These are phyloP conservation scores for Eucalyptus curtisii DNA, from an alignment of 345 rosid species.

Conservation along the genomic window DNA sequence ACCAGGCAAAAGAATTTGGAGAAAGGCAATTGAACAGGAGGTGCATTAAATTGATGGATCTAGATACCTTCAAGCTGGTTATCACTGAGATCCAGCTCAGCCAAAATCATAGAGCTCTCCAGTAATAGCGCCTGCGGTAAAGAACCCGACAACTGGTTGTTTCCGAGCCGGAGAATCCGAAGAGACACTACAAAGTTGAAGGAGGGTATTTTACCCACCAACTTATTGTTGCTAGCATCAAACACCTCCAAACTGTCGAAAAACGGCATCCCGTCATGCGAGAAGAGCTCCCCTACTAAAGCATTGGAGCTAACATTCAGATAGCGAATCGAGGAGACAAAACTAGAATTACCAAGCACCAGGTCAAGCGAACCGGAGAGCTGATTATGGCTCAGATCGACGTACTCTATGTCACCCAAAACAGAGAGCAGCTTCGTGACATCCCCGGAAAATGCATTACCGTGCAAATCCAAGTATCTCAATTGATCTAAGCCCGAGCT, in stretches of 20 bases:
- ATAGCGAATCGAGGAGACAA: conserved; percentile 52
- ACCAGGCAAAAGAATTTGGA: background rate
- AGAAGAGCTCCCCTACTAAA: conserved; percentile 54
- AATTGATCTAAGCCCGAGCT: conserved; percentile 37
- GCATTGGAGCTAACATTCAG: conserved; percentile 55
- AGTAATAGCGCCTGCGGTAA: conserved; percentile 55
- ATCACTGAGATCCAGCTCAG: conserved; percentile 78
- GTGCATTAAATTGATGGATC: background rate
- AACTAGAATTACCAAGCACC: conserved; percentile 46
- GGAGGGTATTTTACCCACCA: conserved; percentile 58
- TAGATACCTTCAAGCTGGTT: conserved; percentile 69
- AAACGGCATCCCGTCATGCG: conserved; percentile 71
- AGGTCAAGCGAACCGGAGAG: conserved; percentile 74
- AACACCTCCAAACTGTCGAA: conserved; percentile 82
- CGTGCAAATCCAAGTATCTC: conserved; percentile 51
- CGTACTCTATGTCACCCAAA: conserved; percentile 31
- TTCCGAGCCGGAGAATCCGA: conserved; percentile 52
- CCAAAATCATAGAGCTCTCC: conserved; percentile 64
- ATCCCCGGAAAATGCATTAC: conserved; percentile 61
- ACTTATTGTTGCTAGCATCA: conserved; percentile 71
- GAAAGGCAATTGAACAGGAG: background rate
- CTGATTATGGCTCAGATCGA: conserved; percentile 59
- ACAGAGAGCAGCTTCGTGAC: conserved; percentile 46
- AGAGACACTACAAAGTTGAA: conserved; percentile 75
- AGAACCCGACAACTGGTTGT: conserved; percentile 58